Conservation (phyloP, 2,329 filamentous ascomycete species). For the Aspergillus eucalypticola region DNA sequence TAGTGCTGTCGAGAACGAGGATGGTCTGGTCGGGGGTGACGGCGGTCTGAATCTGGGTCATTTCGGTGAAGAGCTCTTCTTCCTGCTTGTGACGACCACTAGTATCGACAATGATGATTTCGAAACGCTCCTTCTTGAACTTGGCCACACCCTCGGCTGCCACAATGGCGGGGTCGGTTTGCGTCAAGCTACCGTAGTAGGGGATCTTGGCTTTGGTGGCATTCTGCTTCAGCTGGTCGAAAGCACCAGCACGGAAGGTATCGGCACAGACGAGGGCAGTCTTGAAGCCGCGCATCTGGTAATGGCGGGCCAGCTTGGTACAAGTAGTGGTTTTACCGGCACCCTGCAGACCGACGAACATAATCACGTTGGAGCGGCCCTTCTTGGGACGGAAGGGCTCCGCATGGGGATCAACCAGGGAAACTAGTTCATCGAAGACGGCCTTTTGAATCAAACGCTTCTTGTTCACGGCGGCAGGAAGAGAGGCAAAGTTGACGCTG, state of each 20-base stretch:
- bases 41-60: constrained; percentile 92
- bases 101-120: constrained; percentile 98
- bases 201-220: constrained; percentile 98
- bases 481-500: constrained; percentile 91
- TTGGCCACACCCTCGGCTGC: constrained; percentile 95
- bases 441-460: constrained; percentile 97
- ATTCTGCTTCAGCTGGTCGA: constrained; percentile 98
- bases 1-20: constrained; percentile 95
- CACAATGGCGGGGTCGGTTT: constrained; percentile 92
- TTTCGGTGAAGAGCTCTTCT: constrained; percentile 91
- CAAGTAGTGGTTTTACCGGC: constrained; percentile 98
- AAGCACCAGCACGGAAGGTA: constrained; percentile 96
- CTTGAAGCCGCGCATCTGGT: constrained; percentile 89
- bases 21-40: constrained; percentile 94
- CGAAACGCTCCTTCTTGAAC: constrained; percentile 98
- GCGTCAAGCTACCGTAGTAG: constrained; percentile 94
- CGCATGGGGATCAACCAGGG: constrained; percentile 91
- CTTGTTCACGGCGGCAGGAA: constrained; percentile 91
- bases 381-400: constrained; percentile 97
- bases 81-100: constrained; percentile 94
- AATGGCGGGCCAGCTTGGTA: constrained; percentile 94
- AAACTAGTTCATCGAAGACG: constrained; percentile 94
- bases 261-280: constrained; percentile 94
- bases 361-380: constrained; percentile 93
- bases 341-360: constrained; percentile 98